Evolutionary conservation across 768 basidiomycete genomes (phyloP).

Genomic region (Collybia sordida): DNA sequence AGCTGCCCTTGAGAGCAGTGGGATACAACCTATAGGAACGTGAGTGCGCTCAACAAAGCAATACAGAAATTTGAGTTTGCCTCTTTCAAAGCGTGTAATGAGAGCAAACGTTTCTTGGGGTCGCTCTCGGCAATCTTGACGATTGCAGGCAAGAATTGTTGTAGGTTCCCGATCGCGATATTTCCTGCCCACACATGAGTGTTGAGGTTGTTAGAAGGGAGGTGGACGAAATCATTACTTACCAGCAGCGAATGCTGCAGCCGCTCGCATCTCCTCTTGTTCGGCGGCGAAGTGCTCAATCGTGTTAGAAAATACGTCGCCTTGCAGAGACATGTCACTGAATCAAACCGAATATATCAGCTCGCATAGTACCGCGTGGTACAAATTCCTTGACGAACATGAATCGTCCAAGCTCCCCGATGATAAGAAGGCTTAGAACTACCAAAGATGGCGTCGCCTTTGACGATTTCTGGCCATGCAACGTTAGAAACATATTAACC

Average conservation of each 20-base stretch:
- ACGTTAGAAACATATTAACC: not conserved
- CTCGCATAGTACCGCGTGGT: no score
- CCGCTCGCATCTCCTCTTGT: conserved; percentile 84
- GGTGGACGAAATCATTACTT: conserved; percentile 15
- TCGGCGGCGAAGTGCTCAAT: conserved; percentile 75
- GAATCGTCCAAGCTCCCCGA: conserved; percentile 92
- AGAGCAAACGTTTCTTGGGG: conserved; percentile 76
- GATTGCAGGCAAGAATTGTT: conserved; percentile 83
- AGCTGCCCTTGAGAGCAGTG: conserved; percentile 85
- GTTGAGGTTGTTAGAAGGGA: not conserved
- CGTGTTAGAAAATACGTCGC: conserved; percentile 73
- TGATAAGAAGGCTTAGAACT: conserved; percentile 80
- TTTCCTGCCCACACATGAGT: conserved; percentile 55
- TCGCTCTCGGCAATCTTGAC: conserved; percentile 76
- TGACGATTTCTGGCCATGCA: conserved; percentile 42
- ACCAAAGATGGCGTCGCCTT: conserved; percentile 68
- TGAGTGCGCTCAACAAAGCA: not conserved
- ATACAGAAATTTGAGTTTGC: conserved; percentile 36
- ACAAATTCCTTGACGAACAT: conserved; percentile 51
- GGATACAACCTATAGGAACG: conserved; percentile 69
- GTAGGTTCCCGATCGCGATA: conserved; percentile 91
- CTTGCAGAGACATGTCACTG: conserved; percentile 85
- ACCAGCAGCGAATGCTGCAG: conserved; percentile 95
- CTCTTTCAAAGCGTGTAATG: conserved; percentile 93
- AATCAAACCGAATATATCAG: not conserved